Conservation (phyloP, 208 protist genomes). For the Leishmania braziliensis region DNA sequence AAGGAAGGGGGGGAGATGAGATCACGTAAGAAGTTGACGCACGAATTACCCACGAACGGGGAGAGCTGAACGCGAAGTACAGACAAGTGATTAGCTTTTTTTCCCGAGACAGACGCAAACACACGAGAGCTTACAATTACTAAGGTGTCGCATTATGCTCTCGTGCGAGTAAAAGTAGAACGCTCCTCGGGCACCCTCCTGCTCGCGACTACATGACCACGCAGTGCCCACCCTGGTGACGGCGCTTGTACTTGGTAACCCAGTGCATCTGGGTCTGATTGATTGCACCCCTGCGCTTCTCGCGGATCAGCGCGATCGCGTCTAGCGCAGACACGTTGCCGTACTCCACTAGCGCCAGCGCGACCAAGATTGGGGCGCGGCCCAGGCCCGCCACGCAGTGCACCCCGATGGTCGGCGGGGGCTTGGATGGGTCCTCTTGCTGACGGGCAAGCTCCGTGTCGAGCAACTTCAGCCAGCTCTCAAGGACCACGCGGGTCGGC, state of each 20-base stretch:
- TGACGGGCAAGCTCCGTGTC: conserved; percentile 53
- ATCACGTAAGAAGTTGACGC: neutral
- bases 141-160: neutral
- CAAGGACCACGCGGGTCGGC: conserved; percentile 78
- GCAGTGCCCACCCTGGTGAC: conserved; percentile 51
- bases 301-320: conserved; percentile 79
- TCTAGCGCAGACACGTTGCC: conserved; percentile 77
- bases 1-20: neutral
- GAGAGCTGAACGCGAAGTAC: neutral
- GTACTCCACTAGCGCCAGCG: conserved; percentile 91
- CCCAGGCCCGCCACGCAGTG: conserved; percentile 94
- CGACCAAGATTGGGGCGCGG: conserved; percentile 91
- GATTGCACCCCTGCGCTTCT: conserved; percentile 85
- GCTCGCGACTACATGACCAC: conserved; percentile 56
- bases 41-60: neutral
- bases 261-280: conserved; percentile 93
- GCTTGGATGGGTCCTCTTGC: conserved; percentile 18
- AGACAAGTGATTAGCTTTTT: neutral
- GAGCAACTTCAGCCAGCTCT: conserved; percentile 82
- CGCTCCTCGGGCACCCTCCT: neutral
- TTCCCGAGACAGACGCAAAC: neutral
- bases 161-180: neutral
- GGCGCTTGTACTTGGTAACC: conserved; percentile 88
- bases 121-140: neutral
- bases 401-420: conserved; percentile 72